Base-by-base conservation (phyloP, 2,329 filamentous ascomycete genomes). In the Phialocephala sp. region DNA sequence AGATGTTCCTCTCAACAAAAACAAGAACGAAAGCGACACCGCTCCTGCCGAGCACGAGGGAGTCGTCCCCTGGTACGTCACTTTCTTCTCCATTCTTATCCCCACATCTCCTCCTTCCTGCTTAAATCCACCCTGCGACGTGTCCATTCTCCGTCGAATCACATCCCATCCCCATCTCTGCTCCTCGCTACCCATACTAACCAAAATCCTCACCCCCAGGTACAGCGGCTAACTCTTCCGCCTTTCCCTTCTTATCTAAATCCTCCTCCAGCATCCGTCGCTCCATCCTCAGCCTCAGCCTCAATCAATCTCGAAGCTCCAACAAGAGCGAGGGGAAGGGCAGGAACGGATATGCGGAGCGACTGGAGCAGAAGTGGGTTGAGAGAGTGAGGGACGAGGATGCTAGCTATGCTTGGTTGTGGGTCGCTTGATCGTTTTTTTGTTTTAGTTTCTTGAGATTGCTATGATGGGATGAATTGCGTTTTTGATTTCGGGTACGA, bases 321-420 rank as follows among this genome's bases (percentile, higher is more conserved):
- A 4, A 4, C 11, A 41, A 41, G n/a, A 50, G 4, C 22, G 45
- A 50, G n/a, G 6, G 45, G 5, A 22, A 27, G 22, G 4, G 4
- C 14, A 5, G 9, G 47, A 18, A 14, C 6, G 18, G 5, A 8
- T 54, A 54, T 54, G 24, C 50, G 8, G 24, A 35, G n/a, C 22
- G 22, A 8, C 27, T 54, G 24, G 50, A 54, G 50, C 50, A 54
- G 50, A 54, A 54, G 14, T 54, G 50, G 50, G 11, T 35, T 4
- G 50, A 54, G 50, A 54, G 50, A n/a, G 50, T 35, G 22, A 54
- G 32, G 24, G 50, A 54, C 32, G 50, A 54, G 50, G 50, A 35
- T 27, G 50, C 32, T 32, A 54, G 50, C 15, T 54, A 35, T 32
- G 50, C 50, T 54, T 54, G 50, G 50, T 54, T 54, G 27, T 54